phyloP scores from a whole-genome alignment of 2,329 filamentous ascomycete genomes.

The Fusarium citri region DNA sequence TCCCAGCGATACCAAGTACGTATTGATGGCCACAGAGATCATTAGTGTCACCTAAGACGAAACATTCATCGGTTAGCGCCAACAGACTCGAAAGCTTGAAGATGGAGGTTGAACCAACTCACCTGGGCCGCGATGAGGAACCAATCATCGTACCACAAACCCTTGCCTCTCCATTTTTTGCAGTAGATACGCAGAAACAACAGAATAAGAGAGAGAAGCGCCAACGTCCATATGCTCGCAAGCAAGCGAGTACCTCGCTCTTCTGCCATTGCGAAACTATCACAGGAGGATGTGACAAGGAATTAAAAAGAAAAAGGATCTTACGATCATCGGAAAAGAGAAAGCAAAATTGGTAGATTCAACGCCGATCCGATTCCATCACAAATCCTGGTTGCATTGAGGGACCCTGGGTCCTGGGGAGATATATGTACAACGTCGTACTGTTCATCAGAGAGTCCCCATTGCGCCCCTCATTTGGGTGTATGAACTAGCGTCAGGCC shows the following conservation, averaged over 20 bases:
- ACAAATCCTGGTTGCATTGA: constrained; percentile 13
- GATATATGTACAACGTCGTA: constrained; percentile 29
- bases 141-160: constrained; percentile 55
- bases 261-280: constrained; percentile 13
- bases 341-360: not conserved
- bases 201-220: constrained; percentile 39
- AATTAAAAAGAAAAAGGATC: not conserved
- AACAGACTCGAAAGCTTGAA: not conserved
- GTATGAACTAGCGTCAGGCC: not conserved
- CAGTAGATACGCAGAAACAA: constrained; percentile 52
- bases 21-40: constrained; percentile 49
- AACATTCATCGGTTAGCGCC: not conserved
- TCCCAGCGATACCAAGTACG: constrained; percentile 48
- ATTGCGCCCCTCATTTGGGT: not conserved
- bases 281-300: not conserved
- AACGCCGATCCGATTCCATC: constrained; percentile 26
- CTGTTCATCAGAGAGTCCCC: not conserved
- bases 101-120: constrained; percentile 25
- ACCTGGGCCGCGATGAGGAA: constrained; percentile 52
- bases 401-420: constrained; percentile 1
- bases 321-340: constrained; percentile 1
- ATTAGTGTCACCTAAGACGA: constrained; percentile 42
- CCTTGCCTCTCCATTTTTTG: constrained; percentile 51
- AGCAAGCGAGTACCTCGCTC: constrained; percentile 47
- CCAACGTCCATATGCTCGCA: constrained; percentile 49